Evolutionary conservation across 1,139 yeast species (phyloP), one percentile per base, ranked within the genome.

Genomic region (Citeromyces siamensis): DNA sequence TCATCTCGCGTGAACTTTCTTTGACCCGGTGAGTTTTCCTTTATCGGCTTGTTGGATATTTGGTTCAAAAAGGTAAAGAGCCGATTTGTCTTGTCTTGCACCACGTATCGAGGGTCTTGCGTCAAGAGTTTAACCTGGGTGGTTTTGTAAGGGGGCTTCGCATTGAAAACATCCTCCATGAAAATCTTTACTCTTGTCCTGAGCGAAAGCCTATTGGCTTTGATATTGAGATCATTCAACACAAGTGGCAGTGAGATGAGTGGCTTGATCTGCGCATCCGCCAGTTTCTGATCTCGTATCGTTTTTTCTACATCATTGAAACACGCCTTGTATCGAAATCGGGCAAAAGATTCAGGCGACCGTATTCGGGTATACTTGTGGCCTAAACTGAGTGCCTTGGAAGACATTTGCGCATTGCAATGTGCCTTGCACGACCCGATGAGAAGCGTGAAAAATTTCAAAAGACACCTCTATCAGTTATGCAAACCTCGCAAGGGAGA

Each of bases 401-500:
- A 23, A 23, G 28, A 23, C 28, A 23, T 20, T 20, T 23, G 28
- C 6, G 10, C 8, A 4, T 12, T 23, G 28, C 14, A n/a, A 14
- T 23, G 8, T 23, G 28, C 14, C 6, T 23, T 12, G 10, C 6
- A 5, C 14, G 13, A n/a, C n/a, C 28, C 28, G n/a, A 8, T 12
- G 13, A 5, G 28, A 12, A 23, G 28, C 28, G 9, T n/a, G n/a
- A 12, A 23, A 8, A 5, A n/a, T 8, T 23, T 23, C 28, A 23
- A 8, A 8, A 12, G 28, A 23, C 10, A 6, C 28, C 10, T 23
- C 4, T 55, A 48, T 32, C 23, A 18, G 33, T 81, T 72, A 44
- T 58, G 56, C 4, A 47, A 50, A 20, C 90, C 93, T 0, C 41
- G 44, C 1, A 46, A 46, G 4, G 53, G 67, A 27, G 94, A 83